These are phyloP conservation scores for Microbotryum violaceum DNA, from an alignment of 1,284 basidiomycete species.

Conservation along the genomic window DNA sequence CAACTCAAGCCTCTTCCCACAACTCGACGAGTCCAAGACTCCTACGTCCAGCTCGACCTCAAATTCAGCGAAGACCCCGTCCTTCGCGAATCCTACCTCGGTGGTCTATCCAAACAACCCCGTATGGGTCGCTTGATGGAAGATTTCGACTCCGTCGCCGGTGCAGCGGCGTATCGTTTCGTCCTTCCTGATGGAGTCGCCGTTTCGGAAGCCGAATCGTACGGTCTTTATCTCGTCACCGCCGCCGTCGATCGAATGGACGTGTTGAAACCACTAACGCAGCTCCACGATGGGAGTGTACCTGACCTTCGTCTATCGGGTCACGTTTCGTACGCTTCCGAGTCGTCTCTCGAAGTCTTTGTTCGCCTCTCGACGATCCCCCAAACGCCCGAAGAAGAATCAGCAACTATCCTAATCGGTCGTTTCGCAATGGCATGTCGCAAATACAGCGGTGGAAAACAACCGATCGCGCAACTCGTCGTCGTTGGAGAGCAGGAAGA, in stretches of 20 bases:
- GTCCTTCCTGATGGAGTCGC: slow-evolving; percentile 38
- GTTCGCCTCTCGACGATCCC: slow-evolving; percentile 39
- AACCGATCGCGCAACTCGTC: slow-evolving; percentile 35
- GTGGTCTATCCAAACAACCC: slow-evolving; percentile 35
- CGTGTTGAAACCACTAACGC: slow-evolving; percentile 31
- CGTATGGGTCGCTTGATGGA: slow-evolving; percentile 42
- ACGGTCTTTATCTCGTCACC: slow-evolving; percentile 42
- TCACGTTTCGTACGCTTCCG: slow-evolving; percentile 34
- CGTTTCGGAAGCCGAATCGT: slow-evolving; percentile 31
- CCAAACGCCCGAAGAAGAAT: slow-evolving; percentile 15
- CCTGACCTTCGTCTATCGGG: slow-evolving; percentile 35
- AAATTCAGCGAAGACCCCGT: slow-evolving; percentile 37
- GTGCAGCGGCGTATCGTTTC: slow-evolving; percentile 39
- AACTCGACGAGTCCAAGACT: slow-evolving; percentile 27
- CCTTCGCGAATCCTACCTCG: slow-evolving; percentile 41
- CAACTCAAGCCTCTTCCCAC: slow-evolving; percentile 1
- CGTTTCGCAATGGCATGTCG: slow-evolving; percentile 42
- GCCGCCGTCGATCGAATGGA: slow-evolving; percentile 41
- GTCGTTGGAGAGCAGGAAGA: slow-evolving; percentile 36
- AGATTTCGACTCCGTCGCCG: slow-evolving; percentile 40
- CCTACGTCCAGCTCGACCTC: slow-evolving; percentile 39
- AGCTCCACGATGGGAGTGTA: slow-evolving; percentile 32
- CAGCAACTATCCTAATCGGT: slow-evolving; percentile 39
- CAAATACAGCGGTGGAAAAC: slow-evolving; percentile 33
- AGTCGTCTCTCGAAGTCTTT: slow-evolving; percentile 41